Evolutionary conservation across 2,329 filamentous ascomycete species (phyloP), one percentile per base, ranked within the genome.

Genomic region (Epichloe typhina): DNA sequence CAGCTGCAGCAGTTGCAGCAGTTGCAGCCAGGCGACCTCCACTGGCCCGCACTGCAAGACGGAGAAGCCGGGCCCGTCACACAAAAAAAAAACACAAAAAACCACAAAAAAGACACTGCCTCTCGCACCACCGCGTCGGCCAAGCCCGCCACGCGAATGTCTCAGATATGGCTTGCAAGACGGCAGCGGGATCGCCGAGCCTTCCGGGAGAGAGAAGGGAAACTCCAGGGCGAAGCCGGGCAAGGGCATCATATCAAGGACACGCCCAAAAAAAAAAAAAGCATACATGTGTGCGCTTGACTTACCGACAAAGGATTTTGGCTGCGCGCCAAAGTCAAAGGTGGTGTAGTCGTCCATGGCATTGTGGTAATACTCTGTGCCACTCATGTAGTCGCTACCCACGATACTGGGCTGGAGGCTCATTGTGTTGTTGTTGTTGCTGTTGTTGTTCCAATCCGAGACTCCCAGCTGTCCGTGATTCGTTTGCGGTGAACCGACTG

Each of bases 401-500:
- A 86, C 77, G 54, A 88, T 84, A 60, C 73, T 69, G 33, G 83
- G 82, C 56, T 76, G 79, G 50, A 84, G 71, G 47, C 75, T 77
- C 37, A 85, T 68, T 49, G 75, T 75, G 48, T 63, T 60, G 19
- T 71, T 66, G 56, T 9, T 31, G 26, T 9, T 31, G 26, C 9
- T 31, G 26, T 8, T 26, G 6, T 7, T 26, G 23, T 73, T 65
- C 79, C 81, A 86, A 53, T 81, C 77, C 44, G 80, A 72, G 47
- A 79, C 73, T 54, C 77, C 77, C 55, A 76, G 66, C 57, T 77
- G 77, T 51, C 75, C 74, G 59, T 77, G 74, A 55, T 77, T 75
- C 2, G 81, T 82, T 59, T 80, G 78, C 26, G 83, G 83, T 21
- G 83, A 86, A 51, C 81, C 81, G 54, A 82, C 76, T 50, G 78